These are phyloP conservation scores for Ambrosia artemisiifolia DNA, from an alignment of 129 eudicot genomes.

Conservation along the genomic window DNA sequence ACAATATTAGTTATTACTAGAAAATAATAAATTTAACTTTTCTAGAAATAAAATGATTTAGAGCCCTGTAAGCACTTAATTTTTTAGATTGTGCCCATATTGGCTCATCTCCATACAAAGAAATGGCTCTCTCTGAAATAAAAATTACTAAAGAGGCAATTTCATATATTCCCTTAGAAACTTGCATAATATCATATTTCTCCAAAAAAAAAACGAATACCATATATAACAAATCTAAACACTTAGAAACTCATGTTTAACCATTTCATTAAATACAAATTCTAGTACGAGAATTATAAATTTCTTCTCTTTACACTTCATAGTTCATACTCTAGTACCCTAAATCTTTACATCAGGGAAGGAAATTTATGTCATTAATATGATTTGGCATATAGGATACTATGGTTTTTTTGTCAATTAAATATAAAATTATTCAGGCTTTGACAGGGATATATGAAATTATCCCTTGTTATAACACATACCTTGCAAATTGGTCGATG, in stretches of 20 bases:
- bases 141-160: neutral
- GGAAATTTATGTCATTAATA: neutral
- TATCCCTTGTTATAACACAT: neutral
- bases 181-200: neutral
- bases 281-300: neutral
- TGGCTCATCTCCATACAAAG: neutral
- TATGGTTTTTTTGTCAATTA: neutral
- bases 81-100: neutral
- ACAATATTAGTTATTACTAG: neutral
- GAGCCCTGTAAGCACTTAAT: slow-evolving; percentile 10
- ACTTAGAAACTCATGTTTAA: neutral
- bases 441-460: neutral
- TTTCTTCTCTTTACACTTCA: neutral
- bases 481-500: slow-evolving; percentile 72
- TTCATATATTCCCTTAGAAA: neutral
- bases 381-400: neutral
- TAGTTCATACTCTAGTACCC: neutral
- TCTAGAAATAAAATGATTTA: neutral
- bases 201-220: neutral
- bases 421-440: neutral
- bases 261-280: neutral
- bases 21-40: neutral
- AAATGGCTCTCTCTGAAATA: neutral
- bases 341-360: neutral
- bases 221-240: neutral